Evolutionary conservation across 1,139 yeast genomes (phyloP), one percentile per base, ranked within the genome.

Genomic region (Yarrowia galli): DNA sequence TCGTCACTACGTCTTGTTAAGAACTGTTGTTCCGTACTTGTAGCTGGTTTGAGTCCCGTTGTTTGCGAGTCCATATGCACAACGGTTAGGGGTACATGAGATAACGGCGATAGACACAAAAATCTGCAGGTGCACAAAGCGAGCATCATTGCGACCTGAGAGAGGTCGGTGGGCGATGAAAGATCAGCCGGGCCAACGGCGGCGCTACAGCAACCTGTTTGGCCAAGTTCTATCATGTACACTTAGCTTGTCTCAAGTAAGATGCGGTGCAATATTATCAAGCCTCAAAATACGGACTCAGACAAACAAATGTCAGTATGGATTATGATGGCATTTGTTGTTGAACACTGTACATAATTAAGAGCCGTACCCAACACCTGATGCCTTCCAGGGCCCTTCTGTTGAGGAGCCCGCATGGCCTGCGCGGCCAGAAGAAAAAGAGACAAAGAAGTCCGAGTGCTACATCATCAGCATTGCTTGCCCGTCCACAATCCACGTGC

Each of bases 401-500:
- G 20, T 16, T 5, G 54, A 46, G 56, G n/a, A 8, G 16, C 12
- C 40, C 25, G 25, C 15, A n/a, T 5, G n/a, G 18, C 22, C 28
- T 15, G 58, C 25, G 2, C 20, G 2, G 20, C 23, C 23, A 23
- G n/a, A 23, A 23, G 51, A 7, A 49, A n/a, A 32, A 18, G n/a
- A 35, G 22, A 53, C 60, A 53, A 53, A 53, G 60, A 53, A n/a
- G 16, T 20, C 20, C 16, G 45, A 36, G 43, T 16, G 58, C 35
- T 51, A 35, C 42, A 22, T 18, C 28, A 5, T 3, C 25, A 35
- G 42, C 42, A 2, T 20, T 32, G 42, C 42, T 35, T 25, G 32
- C 42, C 28, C 42, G n/a, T 51, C 42, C 42, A 18, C 45, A 15
- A 22, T 54, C 46, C 61, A 54, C 61, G 61, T 54, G 61, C 61